Base-by-base conservation (phyloP, 2,329 filamentous ascomycete species). In the Colletotrichum magnum region DNA sequence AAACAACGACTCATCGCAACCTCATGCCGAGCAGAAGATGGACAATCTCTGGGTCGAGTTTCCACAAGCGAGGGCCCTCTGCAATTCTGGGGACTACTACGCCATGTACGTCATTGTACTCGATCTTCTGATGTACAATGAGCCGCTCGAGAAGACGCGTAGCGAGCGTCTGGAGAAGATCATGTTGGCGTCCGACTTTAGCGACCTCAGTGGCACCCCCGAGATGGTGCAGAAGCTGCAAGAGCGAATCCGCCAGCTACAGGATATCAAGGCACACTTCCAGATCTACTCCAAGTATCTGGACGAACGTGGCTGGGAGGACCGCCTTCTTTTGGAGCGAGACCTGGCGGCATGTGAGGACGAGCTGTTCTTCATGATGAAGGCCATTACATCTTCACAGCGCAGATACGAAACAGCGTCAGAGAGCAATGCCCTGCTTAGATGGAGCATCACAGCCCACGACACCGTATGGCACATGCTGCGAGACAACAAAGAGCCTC, bases 301-400 rank as follows among this genome's bases (percentile, higher is more conserved):
- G 28, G 95, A 98, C 79, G 91, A 91, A 75, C 90, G 93, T 76
- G 95, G 95, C 15, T 98, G 95, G 95, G 90, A 96, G 77, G 95
- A 98, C 77, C 90, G 94, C 41, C 86, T 98, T 68, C 84, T 91
- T n/a, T 87, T 99, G 51, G 96, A 99, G 77, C 92, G 93, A 59
- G 96, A 99, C 77, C 84, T 99, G 58, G 89, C 94, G 10, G 90
- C 90, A 21, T 98, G 94, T 76, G 96, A 98, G 79, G 96, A 99
- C 75, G 97, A 99, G 79, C 83, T 99, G 9, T 99, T 99, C 86
- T 99, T 99, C 83, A 93, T 99, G 85, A 98, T 99, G 96, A 98
- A 99, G 76, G 97, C 96, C 47, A 99, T 99, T 78, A 99, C 96
- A 1, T 97, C 94, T 3, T 97, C 95, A 5, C 96, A 99, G 80